phyloP scores from a whole-genome alignment of 768 basidiomycete genomes.

The Lactarius evosmus region DNA sequence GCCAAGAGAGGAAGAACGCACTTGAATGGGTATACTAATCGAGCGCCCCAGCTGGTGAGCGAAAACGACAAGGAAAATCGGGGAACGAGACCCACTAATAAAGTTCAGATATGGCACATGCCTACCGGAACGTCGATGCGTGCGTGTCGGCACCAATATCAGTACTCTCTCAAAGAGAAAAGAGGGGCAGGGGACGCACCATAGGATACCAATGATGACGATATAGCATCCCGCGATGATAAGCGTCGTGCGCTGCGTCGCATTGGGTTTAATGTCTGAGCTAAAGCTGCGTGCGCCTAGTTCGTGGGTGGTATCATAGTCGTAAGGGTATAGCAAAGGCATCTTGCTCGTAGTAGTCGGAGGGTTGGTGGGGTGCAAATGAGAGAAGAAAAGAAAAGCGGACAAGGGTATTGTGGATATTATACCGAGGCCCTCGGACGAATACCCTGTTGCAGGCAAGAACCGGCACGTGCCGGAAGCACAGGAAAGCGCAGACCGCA shows the following conservation, averaged over 20 bases:
- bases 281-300: slow-evolving; percentile 31
- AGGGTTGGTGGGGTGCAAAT: neutral
- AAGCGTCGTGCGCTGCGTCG: slow-evolving; percentile 70
- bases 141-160: neutral
- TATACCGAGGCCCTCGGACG: neutral
- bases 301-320: neutral
- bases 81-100: slow-evolving; percentile 55
- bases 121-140: slow-evolving; percentile 40
- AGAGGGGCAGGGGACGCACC: slow-evolving; percentile 43
- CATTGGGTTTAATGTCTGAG: slow-evolving; percentile 53
- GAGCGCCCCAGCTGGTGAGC: neutral
- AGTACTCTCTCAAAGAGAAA: neutral
- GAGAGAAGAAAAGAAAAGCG: neutral
- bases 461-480: neutral
- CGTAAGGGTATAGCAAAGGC: slow-evolving; percentile 19
- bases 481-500: slow-evolving; percentile 5
- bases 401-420: neutral
- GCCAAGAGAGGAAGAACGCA: slow-evolving; percentile 39
- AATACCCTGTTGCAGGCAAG: neutral
- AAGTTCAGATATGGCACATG: slow-evolving; percentile 71
- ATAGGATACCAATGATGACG: slow-evolving; percentile 72
- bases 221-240: slow-evolving; percentile 80
- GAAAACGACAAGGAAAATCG: neutral
- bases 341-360: slow-evolving; percentile 21
- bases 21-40: slow-evolving; percentile 88